Evolutionary conservation across 2,329 filamentous ascomycete genomes (phyloP).

Genomic region (Sclerotinia minor): DNA sequence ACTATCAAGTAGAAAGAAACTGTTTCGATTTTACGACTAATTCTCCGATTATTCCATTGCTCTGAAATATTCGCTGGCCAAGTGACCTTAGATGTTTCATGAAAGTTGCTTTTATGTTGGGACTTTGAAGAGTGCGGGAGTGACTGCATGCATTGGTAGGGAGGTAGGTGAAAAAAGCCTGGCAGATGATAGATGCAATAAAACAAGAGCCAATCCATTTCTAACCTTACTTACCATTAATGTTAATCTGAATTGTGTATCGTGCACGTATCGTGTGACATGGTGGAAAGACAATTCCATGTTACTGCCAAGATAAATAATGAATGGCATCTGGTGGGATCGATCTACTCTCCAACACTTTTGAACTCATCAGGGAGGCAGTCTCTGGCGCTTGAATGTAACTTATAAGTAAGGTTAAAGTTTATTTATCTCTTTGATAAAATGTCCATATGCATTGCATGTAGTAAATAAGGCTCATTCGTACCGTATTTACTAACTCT

Average conservation of each 20-base stretch:
- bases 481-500: neutral
- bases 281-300: neutral
- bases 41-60: too few relatives aligned
- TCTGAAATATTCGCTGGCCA: constrained; percentile 34
- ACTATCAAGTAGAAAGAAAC: too few relatives aligned
- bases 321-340: neutral
- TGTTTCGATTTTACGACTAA: too few relatives aligned
- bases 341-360: neutral
- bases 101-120: too few relatives aligned
- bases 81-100: too few relatives aligned
- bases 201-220: neutral
- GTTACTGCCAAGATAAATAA: constrained; percentile 9
- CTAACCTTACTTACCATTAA: too few relatives aligned
- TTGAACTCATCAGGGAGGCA: neutral
- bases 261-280: neutral
- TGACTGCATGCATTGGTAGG: too few relatives aligned
- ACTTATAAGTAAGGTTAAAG: neutral
- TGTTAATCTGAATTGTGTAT: too few relatives aligned
- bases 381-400: neutral
- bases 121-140: constrained; percentile 39
- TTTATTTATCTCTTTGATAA: neutral
- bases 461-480: neutral
- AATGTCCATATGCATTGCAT: neutral
- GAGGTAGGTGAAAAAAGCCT: neutral
- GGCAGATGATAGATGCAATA: neutral